A percentile compares a stretch with the other conserved stretches of the same genome.
phyloP scores from a whole-genome alignment of 23 red algal species.

The Chondrus crispus region DNA sequence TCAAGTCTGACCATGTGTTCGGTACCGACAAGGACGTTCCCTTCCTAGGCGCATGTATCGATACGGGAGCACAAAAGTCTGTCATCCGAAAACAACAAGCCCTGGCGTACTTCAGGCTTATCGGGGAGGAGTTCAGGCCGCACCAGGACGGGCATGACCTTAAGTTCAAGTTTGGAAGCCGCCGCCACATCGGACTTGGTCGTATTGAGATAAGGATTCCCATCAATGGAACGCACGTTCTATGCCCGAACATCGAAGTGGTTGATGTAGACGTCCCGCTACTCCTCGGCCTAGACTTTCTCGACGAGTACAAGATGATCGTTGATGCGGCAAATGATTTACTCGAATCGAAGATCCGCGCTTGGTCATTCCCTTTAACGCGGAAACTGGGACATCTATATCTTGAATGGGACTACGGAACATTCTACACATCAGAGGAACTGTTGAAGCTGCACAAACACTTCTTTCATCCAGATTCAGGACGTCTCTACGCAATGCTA shows the following conservation, averaged over 20 bases:
- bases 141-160: not conserved
- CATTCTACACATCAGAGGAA: not conserved
- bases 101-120: not conserved
- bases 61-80: not conserved
- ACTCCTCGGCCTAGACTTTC: not conserved
- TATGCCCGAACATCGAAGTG: not conserved
- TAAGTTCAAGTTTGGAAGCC: not conserved
- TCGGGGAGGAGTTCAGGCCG: not conserved
- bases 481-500: not conserved
- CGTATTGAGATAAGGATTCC: not conserved
- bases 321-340: not conserved
- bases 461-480: constrained; percentile 18
- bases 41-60: constrained; percentile 9
- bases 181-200: not conserved
- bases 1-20: not conserved
- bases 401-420: not conserved
- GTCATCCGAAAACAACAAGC: not conserved
- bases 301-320: not conserved
- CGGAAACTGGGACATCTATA: not conserved
- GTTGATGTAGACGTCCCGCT: constrained; percentile 18
- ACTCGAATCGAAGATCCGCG: not conserved
- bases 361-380: not conserved
- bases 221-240: not conserved
- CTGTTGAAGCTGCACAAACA: not conserved
- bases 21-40: not conserved